Evolutionary conservation across 2,329 filamentous ascomycete species (phyloP).

Genomic region (Fusarium sp.): DNA sequence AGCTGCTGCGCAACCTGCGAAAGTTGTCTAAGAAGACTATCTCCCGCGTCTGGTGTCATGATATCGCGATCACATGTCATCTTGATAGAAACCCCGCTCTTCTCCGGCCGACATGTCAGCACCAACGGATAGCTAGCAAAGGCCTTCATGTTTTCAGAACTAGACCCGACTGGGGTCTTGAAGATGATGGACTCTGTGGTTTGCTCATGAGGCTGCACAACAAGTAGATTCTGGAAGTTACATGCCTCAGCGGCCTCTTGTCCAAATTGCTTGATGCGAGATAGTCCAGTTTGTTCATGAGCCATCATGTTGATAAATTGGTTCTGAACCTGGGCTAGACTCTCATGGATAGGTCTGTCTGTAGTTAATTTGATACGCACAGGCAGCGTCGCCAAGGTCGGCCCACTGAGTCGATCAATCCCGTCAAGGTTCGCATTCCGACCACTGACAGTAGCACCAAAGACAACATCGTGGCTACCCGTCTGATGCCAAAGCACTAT

Average conservation of each 20-base stretch:
- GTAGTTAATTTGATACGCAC: not conserved
- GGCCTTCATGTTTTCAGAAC: not conserved
- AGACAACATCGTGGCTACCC: not conserved
- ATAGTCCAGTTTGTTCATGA: conserved; percentile 6
- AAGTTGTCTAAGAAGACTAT: not conserved
- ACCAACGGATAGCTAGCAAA: conserved; percentile 9
- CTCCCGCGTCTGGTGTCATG: not conserved
- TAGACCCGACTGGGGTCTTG: not conserved
- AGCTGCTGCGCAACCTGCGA: not conserved
- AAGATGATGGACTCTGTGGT: not conserved
- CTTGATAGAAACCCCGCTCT: not conserved
- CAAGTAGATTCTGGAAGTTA: conserved; percentile 11
- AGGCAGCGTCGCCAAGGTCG: not conserved
- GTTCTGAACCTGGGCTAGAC: not conserved
- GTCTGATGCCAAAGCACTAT: conserved; percentile 1
- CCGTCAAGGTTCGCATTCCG: not conserved
- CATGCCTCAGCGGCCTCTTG: conserved; percentile 8
- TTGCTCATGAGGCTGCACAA: conserved; percentile 7
- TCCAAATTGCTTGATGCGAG: not conserved
- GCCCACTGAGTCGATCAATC: conserved; percentile 4
- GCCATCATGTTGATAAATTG: conserved; percentile 15
- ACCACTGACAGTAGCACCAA: conserved; percentile 9
- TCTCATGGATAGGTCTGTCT: fast-evolving
- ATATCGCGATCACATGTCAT: not conserved
- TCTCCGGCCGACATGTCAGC: not conserved